Evolutionary conservation across 1,284 basidiomycete genomes (phyloP).

Genomic region (Leccinum angustisporum): DNA sequence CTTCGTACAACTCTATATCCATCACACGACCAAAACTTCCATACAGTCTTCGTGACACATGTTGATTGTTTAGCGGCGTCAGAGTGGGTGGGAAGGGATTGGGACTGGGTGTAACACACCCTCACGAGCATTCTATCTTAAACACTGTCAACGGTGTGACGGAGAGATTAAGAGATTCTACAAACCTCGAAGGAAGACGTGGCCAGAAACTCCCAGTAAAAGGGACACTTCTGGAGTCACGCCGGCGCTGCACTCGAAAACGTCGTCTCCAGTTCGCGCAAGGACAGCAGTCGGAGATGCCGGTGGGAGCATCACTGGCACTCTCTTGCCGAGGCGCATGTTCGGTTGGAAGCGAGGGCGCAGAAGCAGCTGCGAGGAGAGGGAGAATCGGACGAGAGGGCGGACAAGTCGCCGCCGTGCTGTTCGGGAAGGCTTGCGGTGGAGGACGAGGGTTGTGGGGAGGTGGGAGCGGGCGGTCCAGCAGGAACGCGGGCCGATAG

Average conservation of each 20-base stretch:
- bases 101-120: slow-evolving; percentile 58
- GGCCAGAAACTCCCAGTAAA: slow-evolving; percentile 36
- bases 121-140: slow-evolving; percentile 85
- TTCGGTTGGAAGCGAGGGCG: slow-evolving; percentile 12
- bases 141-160: slow-evolving; percentile 3
- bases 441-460: slow-evolving; percentile 18
- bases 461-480: slow-evolving; percentile 23
- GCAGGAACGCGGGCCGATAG: slow-evolving; percentile 22
- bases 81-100: slow-evolving; percentile 54
- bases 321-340: slow-evolving; percentile 5
- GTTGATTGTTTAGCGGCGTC: slow-evolving; percentile 64
- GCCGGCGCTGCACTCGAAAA: slow-evolving; percentile 62
- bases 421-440: slow-evolving; percentile 18
- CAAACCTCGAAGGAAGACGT: slow-evolving; percentile 64
- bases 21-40: slow-evolving; percentile 81
- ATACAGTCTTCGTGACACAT: slow-evolving; percentile 69
- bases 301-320: slow-evolving; percentile 32
- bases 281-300: slow-evolving; percentile 61
- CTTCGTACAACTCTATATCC: slow-evolving; percentile 73
- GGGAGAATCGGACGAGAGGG: slow-evolving; percentile 26
- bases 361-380: slow-evolving; percentile 18
- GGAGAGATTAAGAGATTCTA: neutral
- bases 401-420: slow-evolving; percentile 10
- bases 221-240: slow-evolving; percentile 39
- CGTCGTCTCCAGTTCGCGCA: slow-evolving; percentile 47